These are phyloP conservation scores for Salisapilia sapeloensis DNA, from an alignment of 352 stramenopile species.

Conservation along the genomic window DNA sequence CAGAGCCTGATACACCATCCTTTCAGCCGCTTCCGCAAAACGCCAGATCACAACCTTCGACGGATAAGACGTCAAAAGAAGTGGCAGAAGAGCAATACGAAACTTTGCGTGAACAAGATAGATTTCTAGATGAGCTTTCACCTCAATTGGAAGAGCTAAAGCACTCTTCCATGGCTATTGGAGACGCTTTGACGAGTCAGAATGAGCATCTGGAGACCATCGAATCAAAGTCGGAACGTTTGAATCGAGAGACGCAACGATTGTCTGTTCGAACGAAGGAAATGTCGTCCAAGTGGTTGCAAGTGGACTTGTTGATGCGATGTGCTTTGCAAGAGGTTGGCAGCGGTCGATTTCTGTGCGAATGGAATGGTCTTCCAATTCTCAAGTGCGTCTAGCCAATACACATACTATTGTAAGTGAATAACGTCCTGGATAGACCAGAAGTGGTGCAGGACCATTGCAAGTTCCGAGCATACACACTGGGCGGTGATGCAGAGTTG, in stretches of 20 bases:
- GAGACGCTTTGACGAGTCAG: constrained; percentile 36
- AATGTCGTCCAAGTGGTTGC: constrained; percentile 15
- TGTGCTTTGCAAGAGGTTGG: constrained; percentile 52
- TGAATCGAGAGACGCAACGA: constrained; percentile 53
- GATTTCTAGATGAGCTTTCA: constrained; percentile 31
- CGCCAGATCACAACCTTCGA: too few relatives aligned
- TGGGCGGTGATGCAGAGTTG: constrained; percentile 55
- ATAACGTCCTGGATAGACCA: constrained; percentile 19
- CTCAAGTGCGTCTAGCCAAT: constrained; percentile 21
- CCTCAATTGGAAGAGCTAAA: constrained; percentile 51
- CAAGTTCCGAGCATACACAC: constrained; percentile 52
- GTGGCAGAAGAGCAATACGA: constrained; percentile 2
- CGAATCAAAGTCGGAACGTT: constrained; percentile 36
- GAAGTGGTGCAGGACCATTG: constrained; percentile 42
- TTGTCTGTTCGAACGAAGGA: constrained; percentile 47
- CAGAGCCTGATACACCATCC: neutral
- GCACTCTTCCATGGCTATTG: constrained; percentile 34
- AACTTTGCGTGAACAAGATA: constrained; percentile 19
- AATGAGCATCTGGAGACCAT: constrained; percentile 42
- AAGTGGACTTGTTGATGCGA: constrained; percentile 32
- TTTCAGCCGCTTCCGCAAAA: constrained; percentile 1
- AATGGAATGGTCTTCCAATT: constrained; percentile 33
- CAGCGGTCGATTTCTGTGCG: constrained; percentile 28
- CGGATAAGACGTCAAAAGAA: too few relatives aligned
- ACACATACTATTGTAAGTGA: too few relatives aligned